Conservation (phyloP, 306 rosid species). For the Cercis canadensis region DNA sequence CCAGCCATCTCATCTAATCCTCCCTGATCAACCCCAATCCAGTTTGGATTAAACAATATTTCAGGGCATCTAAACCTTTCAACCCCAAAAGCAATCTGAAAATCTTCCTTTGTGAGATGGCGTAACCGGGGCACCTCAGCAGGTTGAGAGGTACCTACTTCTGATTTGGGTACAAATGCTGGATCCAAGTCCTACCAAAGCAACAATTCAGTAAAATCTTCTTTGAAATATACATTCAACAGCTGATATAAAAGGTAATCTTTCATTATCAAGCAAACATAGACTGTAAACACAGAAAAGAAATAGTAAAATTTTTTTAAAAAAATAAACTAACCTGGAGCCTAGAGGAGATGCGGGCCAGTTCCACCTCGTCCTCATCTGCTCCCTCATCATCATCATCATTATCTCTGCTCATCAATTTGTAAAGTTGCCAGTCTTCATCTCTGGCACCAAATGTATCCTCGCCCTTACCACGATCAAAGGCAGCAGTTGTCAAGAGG, state of each 20-base stretch:
- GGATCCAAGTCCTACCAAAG: constrained; percentile 81
- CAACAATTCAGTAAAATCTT: constrained; percentile 26
- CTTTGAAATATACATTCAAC: constrained; percentile 6
- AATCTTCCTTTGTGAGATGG: constrained; percentile 81
- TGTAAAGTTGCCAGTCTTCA: constrained; percentile 98
- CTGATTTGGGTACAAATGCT: constrained; percentile 76
- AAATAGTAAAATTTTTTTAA: too few relatives aligned
- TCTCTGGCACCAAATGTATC: constrained; percentile 88
- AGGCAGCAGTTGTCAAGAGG: constrained; percentile 95
- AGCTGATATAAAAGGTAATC: neutral
- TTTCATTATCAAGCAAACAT: too few relatives aligned
- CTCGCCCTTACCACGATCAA: constrained; percentile 97
- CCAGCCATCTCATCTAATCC: constrained; percentile 96
- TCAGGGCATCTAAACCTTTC: constrained; percentile 99
- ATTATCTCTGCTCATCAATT: constrained; percentile 77
- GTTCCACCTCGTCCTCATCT: constrained; percentile 74
- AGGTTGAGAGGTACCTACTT: constrained; percentile 58
- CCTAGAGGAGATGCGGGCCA: constrained; percentile 71
- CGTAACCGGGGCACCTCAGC: constrained; percentile 64
- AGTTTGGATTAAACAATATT: constrained; percentile 80
- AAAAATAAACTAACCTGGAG: constrained; percentile 72
- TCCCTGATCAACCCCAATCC: constrained; percentile 89
- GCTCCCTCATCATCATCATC: constrained; percentile 80
- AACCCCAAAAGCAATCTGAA: constrained; percentile 75
- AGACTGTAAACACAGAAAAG: too few relatives aligned